phyloP scores from a whole-genome alignment of 306 rosid genomes.

The Cucurbita ficifolia region DNA sequence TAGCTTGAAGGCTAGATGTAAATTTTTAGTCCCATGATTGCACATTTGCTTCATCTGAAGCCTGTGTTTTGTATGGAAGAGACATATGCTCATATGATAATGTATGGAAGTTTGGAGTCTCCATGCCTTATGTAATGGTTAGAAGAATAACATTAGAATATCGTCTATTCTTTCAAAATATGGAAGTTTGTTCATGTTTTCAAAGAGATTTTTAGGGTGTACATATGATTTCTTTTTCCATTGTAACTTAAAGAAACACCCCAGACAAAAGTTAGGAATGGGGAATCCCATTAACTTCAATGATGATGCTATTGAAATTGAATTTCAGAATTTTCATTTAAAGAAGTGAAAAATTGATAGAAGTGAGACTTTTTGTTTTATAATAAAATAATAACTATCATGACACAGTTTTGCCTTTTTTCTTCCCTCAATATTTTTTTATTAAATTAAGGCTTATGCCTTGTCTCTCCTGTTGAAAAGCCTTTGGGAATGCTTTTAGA shows the following conservation, averaged over 20 bases:
- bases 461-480: not conserved
- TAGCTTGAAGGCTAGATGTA: not conserved
- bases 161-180: not conserved
- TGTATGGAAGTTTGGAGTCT: not conserved
- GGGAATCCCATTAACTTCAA: not conserved
- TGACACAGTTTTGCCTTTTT: not conserved
- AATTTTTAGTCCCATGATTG: not conserved
- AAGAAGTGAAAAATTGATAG: not conserved
- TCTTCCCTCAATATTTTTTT: not conserved
- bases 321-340: not conserved
- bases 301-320: not conserved
- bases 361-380: not conserved
- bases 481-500: not conserved
- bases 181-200: not conserved
- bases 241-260: not conserved
- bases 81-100: not conserved
- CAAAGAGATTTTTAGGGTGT: no score
- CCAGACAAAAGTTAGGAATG: not conserved
- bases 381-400: not conserved
- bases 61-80: not conserved
- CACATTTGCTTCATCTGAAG: not conserved
- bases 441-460: not conserved
- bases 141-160: no score
- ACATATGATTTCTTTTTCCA: not conserved
- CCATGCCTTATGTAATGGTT: not conserved